Evolutionary conservation across 2,329 filamentous ascomycete species (phyloP), one percentile per base, ranked within the genome.

Genomic region (Exophiala aquamarina): DNA sequence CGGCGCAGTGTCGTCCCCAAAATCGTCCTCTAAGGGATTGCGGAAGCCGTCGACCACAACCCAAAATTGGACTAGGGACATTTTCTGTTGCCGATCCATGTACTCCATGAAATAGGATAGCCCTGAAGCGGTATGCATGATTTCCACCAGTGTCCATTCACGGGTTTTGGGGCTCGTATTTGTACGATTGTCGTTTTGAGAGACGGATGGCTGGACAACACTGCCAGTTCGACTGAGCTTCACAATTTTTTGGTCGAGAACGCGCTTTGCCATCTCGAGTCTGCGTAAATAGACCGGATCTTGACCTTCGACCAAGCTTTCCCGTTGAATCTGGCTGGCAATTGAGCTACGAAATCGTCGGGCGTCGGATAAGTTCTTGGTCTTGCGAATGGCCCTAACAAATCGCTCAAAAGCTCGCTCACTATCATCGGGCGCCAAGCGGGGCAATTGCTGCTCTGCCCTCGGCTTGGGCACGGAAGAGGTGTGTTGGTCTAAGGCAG

Each of bases 51-150:
- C 93, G 4, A 97, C 93, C 3, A 97, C 93, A 32, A 98, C 84
- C 90, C 92, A 98, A 67, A 97, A 98, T 62, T 98, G 93, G 4
- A 98, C 91, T 37, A 96, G 72, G 11, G 87, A 80, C 85, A 97
- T 92, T 19, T 92, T 75, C 13, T 80, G 78, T 63, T 91, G 87
- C 33, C 93, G 84, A 65, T 98, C 93, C 93, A 98, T 98, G 62
- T 90, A 97, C 65, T 98, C 93, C 93, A 98, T 98, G 70, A 98
- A 97, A 65, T 95, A 98, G 2, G 93, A 97, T 7, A 98, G 75
- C 0, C 89, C 92, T 1, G 92, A 87, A 2, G 93, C 82, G 66
- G 94, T 90, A 57, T 91, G 86, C 48, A 98, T 76, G n/a, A 98
- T 77, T 56, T 97, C 90, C 10, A 84, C 81, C 2, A 97, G 74